phyloP scores from a whole-genome alignment of 2,329 filamentous ascomycete species.

The Blastomyces silverae region DNA sequence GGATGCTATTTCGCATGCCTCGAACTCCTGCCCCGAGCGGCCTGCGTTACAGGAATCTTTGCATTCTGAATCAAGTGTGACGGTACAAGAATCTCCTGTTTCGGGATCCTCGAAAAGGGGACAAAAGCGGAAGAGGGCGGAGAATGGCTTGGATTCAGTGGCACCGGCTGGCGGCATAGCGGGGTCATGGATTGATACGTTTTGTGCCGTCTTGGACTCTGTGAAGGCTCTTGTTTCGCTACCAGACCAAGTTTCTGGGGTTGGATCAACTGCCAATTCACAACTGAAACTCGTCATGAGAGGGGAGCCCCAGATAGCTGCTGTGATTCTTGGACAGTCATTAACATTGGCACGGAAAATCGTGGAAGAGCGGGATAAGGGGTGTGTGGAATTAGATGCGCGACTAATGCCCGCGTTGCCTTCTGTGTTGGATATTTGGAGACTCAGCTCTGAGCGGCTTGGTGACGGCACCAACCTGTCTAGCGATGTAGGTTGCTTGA shows the following conservation, averaged over 20 bases:
- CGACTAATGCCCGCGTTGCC: constrained; percentile 33
- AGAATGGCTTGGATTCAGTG: constrained; percentile 21
- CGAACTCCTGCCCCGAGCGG: constrained; percentile 18
- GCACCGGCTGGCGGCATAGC: neutral
- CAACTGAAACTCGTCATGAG: constrained; percentile 38
- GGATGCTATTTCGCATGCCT: constrained; percentile 45
- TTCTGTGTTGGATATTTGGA: constrained; percentile 35
- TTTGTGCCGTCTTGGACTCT: constrained; percentile 15
- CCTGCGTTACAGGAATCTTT: constrained; percentile 27
- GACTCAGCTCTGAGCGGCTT: constrained; percentile 31
- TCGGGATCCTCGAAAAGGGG: constrained; percentile 23
- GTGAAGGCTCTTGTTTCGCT: constrained; percentile 16
- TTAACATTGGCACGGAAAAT: constrained; percentile 28
- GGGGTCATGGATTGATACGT: constrained; percentile 12
- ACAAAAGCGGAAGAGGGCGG: constrained; percentile 36
- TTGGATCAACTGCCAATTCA: constrained; percentile 28
- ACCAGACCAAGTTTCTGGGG: constrained; percentile 11
- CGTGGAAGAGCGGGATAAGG: neutral
- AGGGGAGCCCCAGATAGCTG: constrained; percentile 32
- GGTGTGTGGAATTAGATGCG: constrained; percentile 16
- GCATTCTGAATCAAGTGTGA: constrained; percentile 34
- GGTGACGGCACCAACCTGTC: constrained; percentile 31
- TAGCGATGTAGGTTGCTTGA: constrained; percentile 30
- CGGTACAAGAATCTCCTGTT: constrained; percentile 28
- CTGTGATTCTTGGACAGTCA: constrained; percentile 33